A percentile compares a stretch with the other conserved stretches of the same genome.
phyloP scores from a whole-genome alignment of 768 basidiomycete species.

The Termitomyces sp. region DNA sequence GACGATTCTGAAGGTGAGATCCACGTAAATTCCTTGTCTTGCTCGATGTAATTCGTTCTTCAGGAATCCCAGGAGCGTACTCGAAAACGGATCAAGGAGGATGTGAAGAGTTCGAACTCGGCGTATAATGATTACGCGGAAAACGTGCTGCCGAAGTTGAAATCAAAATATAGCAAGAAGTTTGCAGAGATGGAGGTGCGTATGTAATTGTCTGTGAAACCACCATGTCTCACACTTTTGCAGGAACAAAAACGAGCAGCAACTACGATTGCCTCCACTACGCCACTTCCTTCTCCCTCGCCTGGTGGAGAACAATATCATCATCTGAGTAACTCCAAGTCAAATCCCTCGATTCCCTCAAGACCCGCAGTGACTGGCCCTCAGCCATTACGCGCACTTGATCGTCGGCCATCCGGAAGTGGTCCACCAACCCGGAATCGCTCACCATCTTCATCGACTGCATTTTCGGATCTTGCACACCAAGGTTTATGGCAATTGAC shows the following conservation, averaged over 20 bases:
- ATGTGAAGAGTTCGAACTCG: slow-evolving; percentile 70
- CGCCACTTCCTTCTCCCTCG: slow-evolving; percentile 26
- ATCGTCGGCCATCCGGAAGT: slow-evolving; percentile 65
- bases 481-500: slow-evolving; percentile 46
- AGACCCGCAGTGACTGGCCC: slow-evolving; percentile 61
- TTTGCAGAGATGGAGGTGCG: slow-evolving; percentile 83
- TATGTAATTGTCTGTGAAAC: background rate
- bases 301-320: slow-evolving; percentile 27
- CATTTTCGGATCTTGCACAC: slow-evolving; percentile 83
- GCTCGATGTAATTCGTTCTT: background rate
- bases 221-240: background rate
- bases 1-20: slow-evolving; percentile 54
- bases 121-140: slow-evolving; percentile 83
- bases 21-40: background rate
- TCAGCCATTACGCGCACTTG: slow-evolving; percentile 69
- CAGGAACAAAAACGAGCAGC: slow-evolving; percentile 65
- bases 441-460: slow-evolving; percentile 75
- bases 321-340: slow-evolving; percentile 33
- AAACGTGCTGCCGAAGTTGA: slow-evolving; percentile 72
- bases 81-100: slow-evolving; percentile 88
- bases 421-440: slow-evolving; percentile 52
- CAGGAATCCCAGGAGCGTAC: slow-evolving; percentile 91
- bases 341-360: slow-evolving; percentile 38
- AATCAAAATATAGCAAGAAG: slow-evolving; percentile 75
- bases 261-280: slow-evolving; percentile 24